phyloP scores from a whole-genome alignment of 169 alveolate genomes.

The Plasmodium chabaudi region DNA sequence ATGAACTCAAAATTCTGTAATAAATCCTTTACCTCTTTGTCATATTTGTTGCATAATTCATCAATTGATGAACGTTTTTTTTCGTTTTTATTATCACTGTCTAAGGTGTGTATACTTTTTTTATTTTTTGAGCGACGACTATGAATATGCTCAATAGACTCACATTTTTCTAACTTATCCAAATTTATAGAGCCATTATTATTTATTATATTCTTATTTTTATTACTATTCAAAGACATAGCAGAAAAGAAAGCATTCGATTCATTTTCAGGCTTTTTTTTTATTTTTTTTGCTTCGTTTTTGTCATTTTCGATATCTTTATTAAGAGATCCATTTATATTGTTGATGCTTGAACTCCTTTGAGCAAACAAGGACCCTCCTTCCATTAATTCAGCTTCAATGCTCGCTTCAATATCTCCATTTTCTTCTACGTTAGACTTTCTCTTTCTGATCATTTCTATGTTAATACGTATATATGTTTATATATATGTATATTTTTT shows the following conservation, averaged over 20 bases:
- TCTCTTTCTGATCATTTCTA: slow-evolving; percentile 65
- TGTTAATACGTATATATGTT: slow-evolving; percentile 1
- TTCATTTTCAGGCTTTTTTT: not conserved
- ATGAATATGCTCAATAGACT: slow-evolving; percentile 1
- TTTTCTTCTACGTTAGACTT: slow-evolving; percentile 56
- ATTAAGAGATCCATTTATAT: too few species aligned
- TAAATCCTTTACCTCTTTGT: slow-evolving; percentile 37
- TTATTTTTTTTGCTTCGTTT: not conserved
- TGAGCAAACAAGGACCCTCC: slow-evolving; percentile 3
- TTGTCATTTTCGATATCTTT: too few species aligned
- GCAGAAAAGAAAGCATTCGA: slow-evolving; percentile 1
- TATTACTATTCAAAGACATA: not conserved
- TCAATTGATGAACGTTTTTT: slow-evolving; percentile 35
- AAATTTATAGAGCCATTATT: not conserved
- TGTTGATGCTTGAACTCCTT: slow-evolving; percentile 4
- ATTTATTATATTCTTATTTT: slow-evolving; percentile 1
- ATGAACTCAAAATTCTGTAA: slow-evolving; percentile 37
- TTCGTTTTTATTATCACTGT: slow-evolving; percentile 8
- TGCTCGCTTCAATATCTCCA: slow-evolving; percentile 20
- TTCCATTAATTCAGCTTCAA: slow-evolving; percentile 37
- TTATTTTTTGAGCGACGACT: not conserved
- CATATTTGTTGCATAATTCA: slow-evolving; percentile 39
- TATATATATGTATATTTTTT: not conserved
- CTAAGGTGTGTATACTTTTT: not conserved
- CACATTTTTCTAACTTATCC: slow-evolving; percentile 19